Evolutionary conservation across 345 rosid species (phyloP).

Genomic region (Jatropha curcas): DNA sequence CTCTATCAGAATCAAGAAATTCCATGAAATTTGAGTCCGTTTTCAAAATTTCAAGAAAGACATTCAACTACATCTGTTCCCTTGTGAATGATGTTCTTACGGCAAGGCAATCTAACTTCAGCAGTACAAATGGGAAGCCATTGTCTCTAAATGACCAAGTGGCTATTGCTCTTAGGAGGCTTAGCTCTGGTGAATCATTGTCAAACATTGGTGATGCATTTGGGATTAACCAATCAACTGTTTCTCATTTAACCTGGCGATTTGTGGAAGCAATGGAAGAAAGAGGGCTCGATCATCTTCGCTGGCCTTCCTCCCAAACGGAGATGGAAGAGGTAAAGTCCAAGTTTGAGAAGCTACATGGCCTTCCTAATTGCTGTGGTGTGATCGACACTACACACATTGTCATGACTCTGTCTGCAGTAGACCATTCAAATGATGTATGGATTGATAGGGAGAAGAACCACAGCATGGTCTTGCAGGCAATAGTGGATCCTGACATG

Average conservation of each 20-base stretch:
- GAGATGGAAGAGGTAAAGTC: slow-evolving; percentile 53
- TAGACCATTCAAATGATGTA: slow-evolving; percentile 53
- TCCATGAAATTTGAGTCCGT: slow-evolving; percentile 58
- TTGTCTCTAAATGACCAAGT: slow-evolving; percentile 59
- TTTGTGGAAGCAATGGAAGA: slow-evolving; percentile 82
- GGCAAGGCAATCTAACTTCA: slow-evolving; percentile 52
- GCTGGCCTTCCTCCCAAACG: slow-evolving; percentile 56
- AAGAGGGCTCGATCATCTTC: slow-evolving; percentile 59
- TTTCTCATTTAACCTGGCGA: slow-evolving; percentile 78
- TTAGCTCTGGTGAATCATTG: slow-evolving; percentile 75
- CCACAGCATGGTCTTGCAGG: slow-evolving; percentile 75
- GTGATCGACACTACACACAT: slow-evolving; percentile 65
- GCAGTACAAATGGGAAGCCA: slow-evolving; percentile 47
- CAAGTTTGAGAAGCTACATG: slow-evolving; percentile 60
- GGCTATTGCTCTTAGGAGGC: slow-evolving; percentile 74
- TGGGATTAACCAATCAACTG: slow-evolving; percentile 69
- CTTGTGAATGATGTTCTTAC: slow-evolving; percentile 63
- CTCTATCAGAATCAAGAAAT: slow-evolving; percentile 40
- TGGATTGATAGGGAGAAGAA: slow-evolving; percentile 70
- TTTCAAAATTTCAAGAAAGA: slow-evolving; percentile 66
- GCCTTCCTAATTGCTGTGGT: slow-evolving; percentile 70
- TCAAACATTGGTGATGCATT: slow-evolving; percentile 60
- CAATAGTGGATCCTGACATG: slow-evolving; percentile 68
- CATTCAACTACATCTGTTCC: slow-evolving; percentile 67
- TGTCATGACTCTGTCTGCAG: slow-evolving; percentile 61